phyloP scores from a whole-genome alignment of 2,329 filamentous ascomycete genomes.

The Trichoderma brevicompactum region DNA sequence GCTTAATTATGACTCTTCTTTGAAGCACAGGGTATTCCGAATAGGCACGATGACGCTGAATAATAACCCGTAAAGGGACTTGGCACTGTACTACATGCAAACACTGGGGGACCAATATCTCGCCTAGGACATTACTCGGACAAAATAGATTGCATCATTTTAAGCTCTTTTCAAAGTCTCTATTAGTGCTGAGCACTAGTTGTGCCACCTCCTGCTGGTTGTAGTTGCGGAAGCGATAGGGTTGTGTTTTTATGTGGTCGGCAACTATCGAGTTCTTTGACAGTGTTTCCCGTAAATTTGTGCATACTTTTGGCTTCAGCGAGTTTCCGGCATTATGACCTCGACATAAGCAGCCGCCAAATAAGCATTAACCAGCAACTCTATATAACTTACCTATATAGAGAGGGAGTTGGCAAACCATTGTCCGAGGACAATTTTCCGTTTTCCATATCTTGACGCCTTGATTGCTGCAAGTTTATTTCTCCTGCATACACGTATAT shows the following conservation, averaged over 20 bases:
- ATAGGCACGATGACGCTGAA: neutral
- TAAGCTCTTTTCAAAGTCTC: neutral
- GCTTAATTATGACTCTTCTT: neutral
- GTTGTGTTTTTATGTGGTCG: neutral
- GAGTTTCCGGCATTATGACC: neutral
- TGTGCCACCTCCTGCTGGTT: neutral
- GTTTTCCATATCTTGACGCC: neutral
- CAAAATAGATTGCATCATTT: too few species aligned
- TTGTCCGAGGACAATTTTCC: neutral
- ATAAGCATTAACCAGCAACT: neutral
- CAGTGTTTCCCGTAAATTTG: too few species aligned
- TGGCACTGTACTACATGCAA: neutral
- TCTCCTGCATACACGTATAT: neutral
- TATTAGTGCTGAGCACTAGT: neutral
- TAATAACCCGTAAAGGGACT: neutral
- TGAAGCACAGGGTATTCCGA: neutral
- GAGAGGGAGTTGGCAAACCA: neutral
- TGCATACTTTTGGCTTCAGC: neutral
- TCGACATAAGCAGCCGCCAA: neutral
- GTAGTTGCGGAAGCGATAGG: neutral
- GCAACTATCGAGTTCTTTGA: too few species aligned
- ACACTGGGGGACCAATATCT: neutral
- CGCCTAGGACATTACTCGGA: neutral
- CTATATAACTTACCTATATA: neutral
- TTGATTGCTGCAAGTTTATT: neutral